Conservation (phyloP, 1,139 yeast genomes). For the Scheffersomyces illinoinensis region DNA sequence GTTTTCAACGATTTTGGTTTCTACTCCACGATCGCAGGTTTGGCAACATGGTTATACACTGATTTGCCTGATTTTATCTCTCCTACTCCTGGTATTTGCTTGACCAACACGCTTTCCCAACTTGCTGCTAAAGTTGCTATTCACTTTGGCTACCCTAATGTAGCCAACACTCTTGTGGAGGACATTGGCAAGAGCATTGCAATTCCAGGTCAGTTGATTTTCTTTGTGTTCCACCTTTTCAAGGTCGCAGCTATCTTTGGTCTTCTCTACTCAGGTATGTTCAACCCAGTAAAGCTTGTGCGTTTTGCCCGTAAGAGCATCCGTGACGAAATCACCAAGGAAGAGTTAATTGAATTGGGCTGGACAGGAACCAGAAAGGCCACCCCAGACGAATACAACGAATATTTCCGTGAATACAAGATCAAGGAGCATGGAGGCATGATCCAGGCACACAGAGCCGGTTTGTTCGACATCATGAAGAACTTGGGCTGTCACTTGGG, state of each 20-base stretch:
- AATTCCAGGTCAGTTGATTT: constrained; percentile 59
- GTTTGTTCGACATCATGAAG: constrained; percentile 60
- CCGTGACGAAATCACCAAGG: constrained; percentile 43
- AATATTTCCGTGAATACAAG: constrained; percentile 63
- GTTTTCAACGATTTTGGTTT: constrained; percentile 52
- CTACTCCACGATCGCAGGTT: constrained; percentile 42
- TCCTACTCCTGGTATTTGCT: constrained; percentile 89
- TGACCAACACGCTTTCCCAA: constrained; percentile 63
- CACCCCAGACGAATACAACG: constrained; percentile 69
- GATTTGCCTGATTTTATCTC: constrained; percentile 87
- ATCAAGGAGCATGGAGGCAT: constrained; percentile 76
- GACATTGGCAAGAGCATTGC: constrained; percentile 46
- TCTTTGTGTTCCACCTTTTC: constrained; percentile 69
- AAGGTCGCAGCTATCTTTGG: constrained; percentile 61
- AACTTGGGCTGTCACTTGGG: constrained; percentile 63
- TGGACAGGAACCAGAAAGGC: constrained; percentile 92
- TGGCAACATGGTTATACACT: constrained; percentile 80
- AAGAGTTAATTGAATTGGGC: constrained; percentile 67
- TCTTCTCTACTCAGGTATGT: constrained; percentile 64
- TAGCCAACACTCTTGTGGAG: constrained; percentile 48
- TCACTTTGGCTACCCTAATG: constrained; percentile 30
- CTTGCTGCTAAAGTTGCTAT: constrained; percentile 33
- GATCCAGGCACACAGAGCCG: constrained; percentile 74
- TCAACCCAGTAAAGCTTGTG: constrained; percentile 61
- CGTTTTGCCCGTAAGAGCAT: constrained; percentile 29